Conservation (phyloP, 441 rosid species). For the Geranium incanum region DNA sequence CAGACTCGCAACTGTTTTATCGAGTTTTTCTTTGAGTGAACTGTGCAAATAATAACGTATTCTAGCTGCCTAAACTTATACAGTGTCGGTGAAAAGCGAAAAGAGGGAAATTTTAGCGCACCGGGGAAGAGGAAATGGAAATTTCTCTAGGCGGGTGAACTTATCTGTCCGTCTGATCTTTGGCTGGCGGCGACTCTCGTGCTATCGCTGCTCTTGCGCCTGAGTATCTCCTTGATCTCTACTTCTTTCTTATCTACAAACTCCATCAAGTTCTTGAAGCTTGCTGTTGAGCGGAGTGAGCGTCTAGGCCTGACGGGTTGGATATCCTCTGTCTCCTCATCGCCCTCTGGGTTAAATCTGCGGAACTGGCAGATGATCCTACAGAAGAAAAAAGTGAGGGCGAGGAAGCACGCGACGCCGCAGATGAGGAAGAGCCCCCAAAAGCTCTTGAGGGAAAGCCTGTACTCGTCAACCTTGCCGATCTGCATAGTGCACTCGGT, state of each 20-base stretch:
- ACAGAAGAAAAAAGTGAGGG: conserved; percentile 47
- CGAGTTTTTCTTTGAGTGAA: background rate
- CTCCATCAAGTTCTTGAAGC: conserved; percentile 52
- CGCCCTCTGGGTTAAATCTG: conserved; percentile 38
- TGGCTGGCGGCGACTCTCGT: conserved; percentile 35
- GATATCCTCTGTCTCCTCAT: conserved; percentile 39
- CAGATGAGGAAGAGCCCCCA: conserved; percentile 88
- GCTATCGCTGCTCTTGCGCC: conserved; percentile 35
- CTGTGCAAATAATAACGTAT: conserved; percentile 1
- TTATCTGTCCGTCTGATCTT: conserved; percentile 30
- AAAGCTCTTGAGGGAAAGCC: conserved; percentile 61
- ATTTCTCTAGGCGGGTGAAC: conserved; percentile 20
- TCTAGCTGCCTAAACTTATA: background rate
- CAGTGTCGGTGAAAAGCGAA: background rate
- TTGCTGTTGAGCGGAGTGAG: conserved; percentile 26
- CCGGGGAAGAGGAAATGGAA: background rate
- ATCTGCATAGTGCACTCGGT: conserved; percentile 42
- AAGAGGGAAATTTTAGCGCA: background rate
- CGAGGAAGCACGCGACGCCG: conserved; percentile 52
- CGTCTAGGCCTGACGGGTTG: conserved; percentile 42
- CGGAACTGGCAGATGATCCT: conserved; percentile 53
- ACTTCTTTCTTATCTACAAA: conserved; percentile 67
- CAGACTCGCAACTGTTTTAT: no score
- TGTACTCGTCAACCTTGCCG: conserved; percentile 30
- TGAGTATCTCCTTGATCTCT: conserved; percentile 57